Base-by-base conservation (phyloP, 106 monocot genomes). In the Allium sativum region DNA sequence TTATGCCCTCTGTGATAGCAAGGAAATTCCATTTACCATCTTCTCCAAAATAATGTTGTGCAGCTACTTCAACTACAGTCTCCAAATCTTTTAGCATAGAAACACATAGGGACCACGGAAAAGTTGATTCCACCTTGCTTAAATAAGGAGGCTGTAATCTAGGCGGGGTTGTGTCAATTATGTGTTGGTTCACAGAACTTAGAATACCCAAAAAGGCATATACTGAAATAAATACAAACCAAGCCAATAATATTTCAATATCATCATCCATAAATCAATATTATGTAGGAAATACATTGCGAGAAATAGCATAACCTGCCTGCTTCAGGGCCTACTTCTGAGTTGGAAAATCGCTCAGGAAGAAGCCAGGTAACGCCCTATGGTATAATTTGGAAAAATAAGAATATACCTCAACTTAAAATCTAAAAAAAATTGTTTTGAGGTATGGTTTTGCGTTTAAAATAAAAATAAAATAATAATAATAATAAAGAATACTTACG, bases 261-360 rank as follows among this genome's bases (percentile, higher is more conserved):
- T 31, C 31, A 31, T 31, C 31, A 31, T 31, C 31, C 31, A 31
- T 31, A 5, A 31, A 31, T 31, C 1, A 31, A 31, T 31, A 31
- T 31, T 31, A 31, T 31, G 31, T 31, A 0, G 31, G 31, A 31
- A 31, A 31, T 31, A 31, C 5, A 31, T 76, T 72, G 70, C 77
- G 21, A 42, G 78, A 75, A 42, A 59, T 63, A 57, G 83, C 70
- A 72, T 31, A 69, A 95, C 95, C 87, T 95, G 95, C 90, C 90
- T 95, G 95, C 90, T 95, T 95, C 95, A 7, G 87, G 81, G 21
- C 68, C 90, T 53, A 95, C 90, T 70, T 95, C 90, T 45, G 83
- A 86, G 45, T 83, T 82, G 73, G 95, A 90, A 74, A 95, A 95
- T 45, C 95, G 86, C 79, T 95, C 95, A 8, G 86, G 95, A 7